phyloP scores from a whole-genome alignment of 306 rosid species.

The Hippophae rhamnoides region DNA sequence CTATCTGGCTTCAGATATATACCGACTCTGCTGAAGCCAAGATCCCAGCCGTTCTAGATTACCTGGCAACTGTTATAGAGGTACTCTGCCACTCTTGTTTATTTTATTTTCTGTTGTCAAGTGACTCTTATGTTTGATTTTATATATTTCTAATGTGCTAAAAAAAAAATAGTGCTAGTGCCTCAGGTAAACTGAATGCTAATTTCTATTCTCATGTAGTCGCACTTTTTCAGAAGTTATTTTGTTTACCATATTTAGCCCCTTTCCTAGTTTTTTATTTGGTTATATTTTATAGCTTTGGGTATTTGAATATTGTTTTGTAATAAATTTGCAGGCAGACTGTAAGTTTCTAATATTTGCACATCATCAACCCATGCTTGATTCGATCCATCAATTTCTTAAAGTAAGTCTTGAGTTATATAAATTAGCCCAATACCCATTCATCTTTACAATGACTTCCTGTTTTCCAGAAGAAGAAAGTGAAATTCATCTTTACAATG shows the following conservation, averaged over 20 bases:
- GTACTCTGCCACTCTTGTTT: conserved; percentile 28
- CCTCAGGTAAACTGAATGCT: too few relatives aligned
- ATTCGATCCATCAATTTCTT: conserved; percentile 73
- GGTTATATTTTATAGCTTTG: too few relatives aligned
- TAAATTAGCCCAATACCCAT: conserved; percentile 22
- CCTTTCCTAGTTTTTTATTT: too few relatives aligned
- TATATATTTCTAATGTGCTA: too few relatives aligned
- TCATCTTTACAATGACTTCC: conserved; percentile 24
- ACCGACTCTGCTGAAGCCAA: conserved; percentile 92
- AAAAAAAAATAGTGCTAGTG: too few relatives aligned
- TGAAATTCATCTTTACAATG: conserved; percentile 34
- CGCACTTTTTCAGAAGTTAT: neutral
- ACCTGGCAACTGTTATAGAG: conserved; percentile 85
- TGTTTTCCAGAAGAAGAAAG: conserved; percentile 73
- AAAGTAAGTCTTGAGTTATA: conserved; percentile 47
- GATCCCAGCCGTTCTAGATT: conserved; percentile 86
- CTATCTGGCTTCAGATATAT: conserved; percentile 52
- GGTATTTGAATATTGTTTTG: neutral
- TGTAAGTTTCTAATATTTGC: conserved; percentile 97
- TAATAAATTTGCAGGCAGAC: conserved; percentile 61
- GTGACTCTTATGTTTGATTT: too few relatives aligned
- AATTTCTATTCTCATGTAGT: neutral
- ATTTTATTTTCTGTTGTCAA: neutral
- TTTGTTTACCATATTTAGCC: neutral
- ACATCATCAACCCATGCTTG: conserved; percentile 84